Percentiles rank a stretch among this genome's conserved stretches.
Evolutionary conservation across 768 basidiomycete species (phyloP).

Genomic region (Phylloporus arenicola): DNA sequence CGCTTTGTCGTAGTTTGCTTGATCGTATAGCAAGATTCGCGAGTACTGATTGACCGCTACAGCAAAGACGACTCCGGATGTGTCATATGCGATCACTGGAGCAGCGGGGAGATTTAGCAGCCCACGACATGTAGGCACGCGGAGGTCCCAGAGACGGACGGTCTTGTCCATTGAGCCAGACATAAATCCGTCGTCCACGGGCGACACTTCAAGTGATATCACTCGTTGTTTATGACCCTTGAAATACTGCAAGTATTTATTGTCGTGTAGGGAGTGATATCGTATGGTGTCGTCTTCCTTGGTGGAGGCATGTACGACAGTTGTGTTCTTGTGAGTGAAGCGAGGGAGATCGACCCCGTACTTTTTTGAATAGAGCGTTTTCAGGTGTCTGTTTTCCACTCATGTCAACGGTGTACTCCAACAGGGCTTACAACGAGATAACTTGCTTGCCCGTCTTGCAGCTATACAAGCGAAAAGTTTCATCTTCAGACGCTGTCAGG

Average conservation of each 20-base stretch:
- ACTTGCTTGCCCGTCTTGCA: slow-evolving; percentile 93
- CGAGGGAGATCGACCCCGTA: slow-evolving; percentile 94
- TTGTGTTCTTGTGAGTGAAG: slow-evolving; percentile 86
- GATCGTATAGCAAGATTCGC: slow-evolving; percentile 81
- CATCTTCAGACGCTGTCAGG: slow-evolving; percentile 87
- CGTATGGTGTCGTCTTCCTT: slow-evolving; percentile 94
- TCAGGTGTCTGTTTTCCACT: slow-evolving; percentile 50
- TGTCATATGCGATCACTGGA: slow-evolving; percentile 81
- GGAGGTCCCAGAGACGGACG: slow-evolving; percentile 93
- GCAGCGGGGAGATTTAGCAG: slow-evolving; percentile 67
- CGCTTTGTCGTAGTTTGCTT: slow-evolving; percentile 81
- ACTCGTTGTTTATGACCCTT: slow-evolving; percentile 89
- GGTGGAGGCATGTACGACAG: slow-evolving; percentile 86
- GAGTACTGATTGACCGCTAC: slow-evolving; percentile 80
- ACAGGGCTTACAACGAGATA: slow-evolving; percentile 15
- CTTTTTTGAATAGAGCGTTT: slow-evolving; percentile 87
- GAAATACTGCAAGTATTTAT: slow-evolving; percentile 94
- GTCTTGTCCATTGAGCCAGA: slow-evolving; percentile 92
- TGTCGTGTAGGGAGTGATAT: slow-evolving; percentile 93
- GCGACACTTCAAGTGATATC: slow-evolving; percentile 85
- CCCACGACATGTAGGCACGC: slow-evolving; percentile 72
- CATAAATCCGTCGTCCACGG: slow-evolving; percentile 92
- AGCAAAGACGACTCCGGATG: slow-evolving; percentile 78
- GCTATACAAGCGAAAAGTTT: slow-evolving; percentile 84
- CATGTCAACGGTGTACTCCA: slow-evolving; percentile 26